Conservation (phyloP, 2,329 filamentous ascomycete species). For the Botrytis paeoniae region DNA sequence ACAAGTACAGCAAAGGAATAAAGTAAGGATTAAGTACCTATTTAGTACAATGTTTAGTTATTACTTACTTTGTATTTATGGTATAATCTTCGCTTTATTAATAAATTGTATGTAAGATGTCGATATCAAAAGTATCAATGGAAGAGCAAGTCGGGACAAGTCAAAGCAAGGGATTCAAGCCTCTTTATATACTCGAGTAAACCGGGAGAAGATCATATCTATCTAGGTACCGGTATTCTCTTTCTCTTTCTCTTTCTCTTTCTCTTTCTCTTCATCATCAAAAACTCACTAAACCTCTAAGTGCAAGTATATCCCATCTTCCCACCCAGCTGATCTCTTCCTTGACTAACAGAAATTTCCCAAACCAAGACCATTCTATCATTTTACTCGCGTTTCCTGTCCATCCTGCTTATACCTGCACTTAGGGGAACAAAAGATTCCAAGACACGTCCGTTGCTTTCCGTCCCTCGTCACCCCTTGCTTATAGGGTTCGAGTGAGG, state of each 20-base stretch:
- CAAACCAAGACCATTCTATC: neutral
- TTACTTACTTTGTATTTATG: neutral
- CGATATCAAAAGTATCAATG: neutral
- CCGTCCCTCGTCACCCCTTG: slow-evolving; percentile 11
- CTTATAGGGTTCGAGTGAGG: slow-evolving; percentile 16
- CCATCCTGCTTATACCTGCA: slow-evolving; percentile 7
- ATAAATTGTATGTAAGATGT: neutral
- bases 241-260: neutral
- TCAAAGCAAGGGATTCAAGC: neutral
- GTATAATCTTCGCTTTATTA: neutral
- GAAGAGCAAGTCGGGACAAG: too few species aligned
- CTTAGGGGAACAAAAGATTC: slow-evolving; percentile 16
- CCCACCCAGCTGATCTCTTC: slow-evolving; percentile 7
- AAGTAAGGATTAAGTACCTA: too few species aligned
- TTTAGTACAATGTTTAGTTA: neutral
- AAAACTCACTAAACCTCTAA: slow-evolving; percentile 23
- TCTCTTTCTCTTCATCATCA: neutral
- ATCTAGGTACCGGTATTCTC: neutral
- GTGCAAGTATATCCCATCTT: slow-evolving; percentile 21
- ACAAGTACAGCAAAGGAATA: neutral
- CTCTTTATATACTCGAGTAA: neutral
- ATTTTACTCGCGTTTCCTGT: neutral
- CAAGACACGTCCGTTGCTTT: slow-evolving; percentile 3
- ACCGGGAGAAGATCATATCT: neutral
- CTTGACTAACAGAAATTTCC: slow-evolving; percentile 1